Evolutionary conservation across 345 rosid genomes (phyloP), one percentile per base, ranked within the genome.

Genomic region (Anacardium occidentale): DNA sequence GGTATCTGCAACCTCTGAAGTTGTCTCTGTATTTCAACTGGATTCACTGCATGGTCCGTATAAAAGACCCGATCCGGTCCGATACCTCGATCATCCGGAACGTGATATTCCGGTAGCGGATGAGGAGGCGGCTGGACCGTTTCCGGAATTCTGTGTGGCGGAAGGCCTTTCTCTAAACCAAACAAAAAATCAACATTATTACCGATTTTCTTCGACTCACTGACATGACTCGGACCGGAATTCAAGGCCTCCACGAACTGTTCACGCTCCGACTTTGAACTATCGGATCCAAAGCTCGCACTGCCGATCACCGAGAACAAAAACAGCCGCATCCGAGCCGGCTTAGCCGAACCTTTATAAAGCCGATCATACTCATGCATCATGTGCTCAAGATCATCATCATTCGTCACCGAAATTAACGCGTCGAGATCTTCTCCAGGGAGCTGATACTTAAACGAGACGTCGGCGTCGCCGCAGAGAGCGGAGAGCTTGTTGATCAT

Each of bases 401-500:
- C 98, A 77, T 89, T 90, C 1, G 98, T 87, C 37, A 94, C 99
- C 0, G 99, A 94, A 71, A 94, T 94, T 79, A 94, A 75, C 26
- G 99, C 97, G 74, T 94, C 99, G 51, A 94, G 91, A 34, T 94
- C 98, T 74, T 94, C 98, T 0, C 97, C 97, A 0, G 97, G 95
- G 5, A 94, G 90, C 86, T 94, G 99, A 74, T 94, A 94, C 89
- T 90, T 94, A 62, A 92, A 90, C 55, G 92, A 58, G 25, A 94
- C 83, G 26, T 81, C 88, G 14, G 73, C 13, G 45, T 82, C 85
- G 12, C 80, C 84, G 56, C 86, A 83, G 18, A 94, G 84, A 51
- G 85, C 70, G 17, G 96, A 66, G 34, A 94, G 92, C 66, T 87
- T 88, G 29, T 88, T 76, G 72, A 88, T 77, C 83, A 94, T 70